These are phyloP conservation scores for Paecilomyces sp. DNA, from an alignment of 2,329 filamentous ascomycete species.

Conservation along the genomic window DNA sequence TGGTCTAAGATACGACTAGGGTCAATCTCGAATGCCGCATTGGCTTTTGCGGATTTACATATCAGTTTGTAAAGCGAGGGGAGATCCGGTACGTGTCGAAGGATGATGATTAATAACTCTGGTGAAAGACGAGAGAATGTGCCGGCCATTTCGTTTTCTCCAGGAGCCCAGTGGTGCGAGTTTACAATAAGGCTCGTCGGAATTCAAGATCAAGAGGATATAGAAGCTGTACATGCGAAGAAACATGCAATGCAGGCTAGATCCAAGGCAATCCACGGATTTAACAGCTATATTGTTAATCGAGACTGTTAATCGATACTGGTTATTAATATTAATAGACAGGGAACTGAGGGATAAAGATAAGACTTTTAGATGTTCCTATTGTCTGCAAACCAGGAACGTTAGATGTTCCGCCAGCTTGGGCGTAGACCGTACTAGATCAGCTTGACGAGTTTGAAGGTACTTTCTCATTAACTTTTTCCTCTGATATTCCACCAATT, in stretches of 20 bases:
- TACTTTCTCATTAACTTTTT: too few relatives aligned
- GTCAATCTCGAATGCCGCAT: conserved; percentile 1
- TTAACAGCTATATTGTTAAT: neutral
- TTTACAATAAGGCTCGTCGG: neutral
- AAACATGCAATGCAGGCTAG: neutral
- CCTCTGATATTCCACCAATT: too few relatives aligned
- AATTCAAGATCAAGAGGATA: neutral
- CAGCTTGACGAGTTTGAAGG: too few relatives aligned
- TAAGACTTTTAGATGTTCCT: neutral
- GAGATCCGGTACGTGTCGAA: conserved; percentile 1
- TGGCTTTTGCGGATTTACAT: conserved; percentile 1
- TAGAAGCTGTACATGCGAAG: neutral
- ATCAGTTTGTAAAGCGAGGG: conserved; percentile 2
- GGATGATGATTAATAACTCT: neutral
- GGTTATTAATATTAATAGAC: neutral
- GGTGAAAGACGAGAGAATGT: neutral
- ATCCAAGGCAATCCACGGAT: neutral
- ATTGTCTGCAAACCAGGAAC: neutral
- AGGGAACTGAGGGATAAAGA: neutral
- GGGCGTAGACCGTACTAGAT: too few relatives aligned
- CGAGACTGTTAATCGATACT: neutral
- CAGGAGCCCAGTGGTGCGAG: neutral
- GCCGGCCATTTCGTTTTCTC: neutral
- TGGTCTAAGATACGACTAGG: conserved; percentile 1
- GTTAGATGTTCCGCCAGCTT: too few relatives aligned